Evolutionary conservation across 331 rosid genomes (phyloP).

Genomic region (Malus hybrid): DNA sequence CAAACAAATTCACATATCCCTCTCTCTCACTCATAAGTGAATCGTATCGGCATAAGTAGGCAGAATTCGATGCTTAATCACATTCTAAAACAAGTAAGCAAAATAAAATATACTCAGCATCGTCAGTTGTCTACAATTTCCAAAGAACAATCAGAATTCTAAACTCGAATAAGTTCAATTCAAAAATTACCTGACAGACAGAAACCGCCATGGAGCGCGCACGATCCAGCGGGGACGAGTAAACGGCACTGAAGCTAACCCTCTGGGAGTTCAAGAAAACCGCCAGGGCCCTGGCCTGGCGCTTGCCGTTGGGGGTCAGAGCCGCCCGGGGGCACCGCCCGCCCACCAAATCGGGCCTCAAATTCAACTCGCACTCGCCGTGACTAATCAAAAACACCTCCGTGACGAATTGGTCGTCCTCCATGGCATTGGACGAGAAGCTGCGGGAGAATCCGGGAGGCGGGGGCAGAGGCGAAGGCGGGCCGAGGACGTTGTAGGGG

Average conservation of each 20-base stretch:
- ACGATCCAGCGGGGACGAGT: conserved; percentile 78
- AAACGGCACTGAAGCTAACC: conserved; percentile 64
- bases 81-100: not conserved
- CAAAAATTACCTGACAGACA: conserved; percentile 60
- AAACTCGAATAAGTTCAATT: not conserved
- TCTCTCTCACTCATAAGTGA: not conserved
- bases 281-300: conserved; percentile 94
- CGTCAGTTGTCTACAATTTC: not conserved
- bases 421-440: conserved; percentile 46
- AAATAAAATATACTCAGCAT: not conserved
- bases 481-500: conserved; percentile 82
- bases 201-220: conserved; percentile 70
- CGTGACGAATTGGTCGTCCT: conserved; percentile 39
- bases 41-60: not conserved
- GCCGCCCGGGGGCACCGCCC: conserved; percentile 68
- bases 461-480: conserved; percentile 66
- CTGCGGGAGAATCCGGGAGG: conserved; percentile 56
- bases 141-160: not conserved
- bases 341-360: conserved; percentile 66
- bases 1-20: no score
- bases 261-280: conserved; percentile 89
- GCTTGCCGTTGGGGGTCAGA: conserved; percentile 61
- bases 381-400: conserved; percentile 85
- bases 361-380: conserved; percentile 77
- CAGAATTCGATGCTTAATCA: not conserved